These are phyloP conservation scores for Pichia pseudocactophila DNA, from an alignment of 805 yeast species.

Conservation along the genomic window DNA sequence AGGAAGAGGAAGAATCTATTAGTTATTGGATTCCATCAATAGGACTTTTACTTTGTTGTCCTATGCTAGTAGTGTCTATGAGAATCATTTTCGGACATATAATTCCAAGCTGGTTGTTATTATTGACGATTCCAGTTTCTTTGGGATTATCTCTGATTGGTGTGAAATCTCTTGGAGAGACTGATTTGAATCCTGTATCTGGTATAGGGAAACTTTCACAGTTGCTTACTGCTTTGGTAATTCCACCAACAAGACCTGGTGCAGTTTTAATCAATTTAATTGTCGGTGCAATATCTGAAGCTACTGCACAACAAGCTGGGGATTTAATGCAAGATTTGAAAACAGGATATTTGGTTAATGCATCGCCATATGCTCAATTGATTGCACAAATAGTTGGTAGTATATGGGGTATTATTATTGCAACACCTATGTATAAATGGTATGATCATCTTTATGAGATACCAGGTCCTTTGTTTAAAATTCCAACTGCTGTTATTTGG, in stretches of 20 bases:
- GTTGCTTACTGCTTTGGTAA: constrained; percentile 70
- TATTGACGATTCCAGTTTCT: constrained; percentile 65
- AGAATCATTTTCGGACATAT: constrained; percentile 58
- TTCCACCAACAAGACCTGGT: constrained; percentile 70
- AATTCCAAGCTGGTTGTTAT: constrained; percentile 63
- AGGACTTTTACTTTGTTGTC: constrained; percentile 60
- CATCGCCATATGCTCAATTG: constrained; percentile 89
- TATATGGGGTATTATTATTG: constrained; percentile 67
- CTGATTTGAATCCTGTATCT: constrained; percentile 93
- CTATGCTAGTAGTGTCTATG: constrained; percentile 59
- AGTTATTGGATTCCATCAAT: constrained; percentile 11
- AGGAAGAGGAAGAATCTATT: constrained; percentile 23
- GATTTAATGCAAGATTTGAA: constrained; percentile 96
- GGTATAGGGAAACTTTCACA: constrained; percentile 95
- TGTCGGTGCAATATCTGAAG: constrained; percentile 97
- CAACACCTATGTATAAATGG: constrained; percentile 73
- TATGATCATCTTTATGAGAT: constrained; percentile 78
- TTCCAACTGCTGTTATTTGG: constrained; percentile 96
- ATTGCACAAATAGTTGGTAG: constrained; percentile 87
- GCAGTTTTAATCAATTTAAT: constrained; percentile 76
- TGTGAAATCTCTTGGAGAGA: constrained; percentile 91
- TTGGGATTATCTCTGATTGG: constrained; percentile 75
- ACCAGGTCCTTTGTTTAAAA: constrained; percentile 72
- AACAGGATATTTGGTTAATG: constrained; percentile 86
- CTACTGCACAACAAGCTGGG: constrained; percentile 99